Conservation (phyloP, 768 basidiomycete species). For the Boletus rufocinnamomeus region DNA sequence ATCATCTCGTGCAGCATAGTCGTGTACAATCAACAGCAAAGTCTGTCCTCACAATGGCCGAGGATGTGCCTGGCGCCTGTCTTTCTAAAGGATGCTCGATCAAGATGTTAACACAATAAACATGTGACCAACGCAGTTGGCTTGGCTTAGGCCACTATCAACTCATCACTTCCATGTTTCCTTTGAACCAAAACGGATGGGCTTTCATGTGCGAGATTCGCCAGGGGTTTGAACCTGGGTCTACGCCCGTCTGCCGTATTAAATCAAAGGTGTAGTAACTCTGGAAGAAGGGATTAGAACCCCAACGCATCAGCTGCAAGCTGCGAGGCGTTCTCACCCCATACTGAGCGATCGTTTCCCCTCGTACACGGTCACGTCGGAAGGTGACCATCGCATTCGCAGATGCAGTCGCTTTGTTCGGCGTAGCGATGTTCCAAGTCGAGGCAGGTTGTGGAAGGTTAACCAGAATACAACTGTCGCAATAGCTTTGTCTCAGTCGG, state of each 20-base stretch:
- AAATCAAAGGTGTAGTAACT: constrained; percentile 31
- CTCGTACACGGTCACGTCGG: constrained; percentile 28
- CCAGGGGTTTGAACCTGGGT: constrained; percentile 26
- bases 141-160: constrained; percentile 5
- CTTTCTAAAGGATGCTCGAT: not conserved
- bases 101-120: constrained; percentile 3
- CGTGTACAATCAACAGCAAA: not conserved
- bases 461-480: constrained; percentile 24
- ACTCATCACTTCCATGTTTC: constrained; percentile 29
- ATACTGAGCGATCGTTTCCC: constrained; percentile 24
- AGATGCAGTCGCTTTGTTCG: constrained; percentile 24
- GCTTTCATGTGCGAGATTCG: constrained; percentile 29
- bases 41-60: not conserved
- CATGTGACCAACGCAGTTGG: not conserved
- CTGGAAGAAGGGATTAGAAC: constrained; percentile 3
- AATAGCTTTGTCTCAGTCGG: not conserved
- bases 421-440: constrained; percentile 23
- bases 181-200: constrained; percentile 32
- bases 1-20: not conserved
- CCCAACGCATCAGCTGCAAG: not conserved
- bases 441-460: constrained; percentile 30
- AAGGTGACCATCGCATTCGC: constrained; percentile 28
- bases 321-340: constrained; percentile 19
- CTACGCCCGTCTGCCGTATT: constrained; percentile 15
- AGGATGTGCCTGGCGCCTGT: not conserved